phyloP scores from a whole-genome alignment of 225 moss, liverwort and hornwort genomes.

The Lunularia cruciata region DNA sequence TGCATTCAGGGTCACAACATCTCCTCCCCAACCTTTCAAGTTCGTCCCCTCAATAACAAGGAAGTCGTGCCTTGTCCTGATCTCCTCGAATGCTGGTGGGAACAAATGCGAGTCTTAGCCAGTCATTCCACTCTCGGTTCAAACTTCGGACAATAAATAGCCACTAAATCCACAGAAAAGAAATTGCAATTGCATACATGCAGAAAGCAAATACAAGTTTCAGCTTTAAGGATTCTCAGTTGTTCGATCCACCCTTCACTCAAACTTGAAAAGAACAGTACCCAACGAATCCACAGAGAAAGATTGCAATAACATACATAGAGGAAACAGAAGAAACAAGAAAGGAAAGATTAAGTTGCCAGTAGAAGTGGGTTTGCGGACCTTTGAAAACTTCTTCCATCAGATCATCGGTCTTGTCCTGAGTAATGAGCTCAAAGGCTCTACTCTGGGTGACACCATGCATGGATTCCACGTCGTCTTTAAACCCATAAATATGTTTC shows the following conservation, averaged over 20 bases:
- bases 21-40: conserved; percentile 87
- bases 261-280: too few relatives aligned
- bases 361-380: conserved; percentile 24
- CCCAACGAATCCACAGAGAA: too few relatives aligned
- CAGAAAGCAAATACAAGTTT: too few relatives aligned
- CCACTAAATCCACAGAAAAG: too few relatives aligned
- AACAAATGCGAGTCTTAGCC: conserved; percentile 13
- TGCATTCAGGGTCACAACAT: conserved; percentile 72
- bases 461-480: conserved; percentile 68
- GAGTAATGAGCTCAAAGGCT: conserved; percentile 75
- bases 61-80: conserved; percentile 77
- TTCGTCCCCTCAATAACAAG: conserved; percentile 82
- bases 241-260: too few relatives aligned
- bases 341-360: too few relatives aligned
- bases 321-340: too few relatives aligned
- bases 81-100: conserved; percentile 65
- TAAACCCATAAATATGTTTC: conserved; percentile 67
- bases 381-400: conserved; percentile 91
- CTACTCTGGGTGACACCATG: conserved; percentile 75
- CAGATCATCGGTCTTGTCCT: conserved; percentile 72
- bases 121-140: too few relatives aligned
- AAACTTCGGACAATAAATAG: too few relatives aligned
- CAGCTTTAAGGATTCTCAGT: too few relatives aligned
- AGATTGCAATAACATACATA: too few relatives aligned
- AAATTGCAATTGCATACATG: too few relatives aligned